Base-by-base conservation (phyloP, 139 green algal genomes). In the Helicosporidium sp. region DNA sequence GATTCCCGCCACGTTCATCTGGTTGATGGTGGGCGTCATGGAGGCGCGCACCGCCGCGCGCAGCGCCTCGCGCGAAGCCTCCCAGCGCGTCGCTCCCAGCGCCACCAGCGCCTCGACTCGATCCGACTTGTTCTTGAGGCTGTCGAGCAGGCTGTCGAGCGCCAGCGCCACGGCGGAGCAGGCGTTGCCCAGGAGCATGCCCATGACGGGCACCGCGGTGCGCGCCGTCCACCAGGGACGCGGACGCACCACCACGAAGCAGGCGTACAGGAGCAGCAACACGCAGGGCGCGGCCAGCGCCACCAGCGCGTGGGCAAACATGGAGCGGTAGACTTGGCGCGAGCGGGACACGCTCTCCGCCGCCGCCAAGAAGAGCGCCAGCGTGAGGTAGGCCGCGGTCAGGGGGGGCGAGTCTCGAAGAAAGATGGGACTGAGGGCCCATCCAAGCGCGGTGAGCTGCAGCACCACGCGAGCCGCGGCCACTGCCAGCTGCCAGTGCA, bases 151-250 rank as follows among this genome's bases (percentile, higher is more conserved):
- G 16, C 72, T 61, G 23, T 54, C 66, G 17, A 92, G 63, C 0
- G 76, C 79, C 4, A 90, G 52, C n/a, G 64, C 74, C 28, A 91
- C 60, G 24, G 67, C 65, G 18, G 51, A 72, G 39, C 84, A 78
- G 8, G 72, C 65, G 57, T 88, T 88, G 46, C 78, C 78, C 62
- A 87, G 57, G 55, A 93, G 51, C 74, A 89, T 84, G 46, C 78
- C 78, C 55, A 85, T 46, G 25, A 80, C 55, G 6, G 79, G 74
- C 12, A 78, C 71, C 3, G 72, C 23, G 47, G 70, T 75, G 54
- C 75, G 71, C 1, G 74, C 55, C n/a, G 72, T 56, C 44, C 62
- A 90, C 60, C 62, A 80, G 13, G 77, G 78, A 19, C 52, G 28
- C 16, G 66, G 35, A 0, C 44, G 43, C 6, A 80, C 48, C n/a